Evolutionary conservation across 176 grass and related monocot genomes (phyloP).

Genomic region (Musa acuminata): DNA sequence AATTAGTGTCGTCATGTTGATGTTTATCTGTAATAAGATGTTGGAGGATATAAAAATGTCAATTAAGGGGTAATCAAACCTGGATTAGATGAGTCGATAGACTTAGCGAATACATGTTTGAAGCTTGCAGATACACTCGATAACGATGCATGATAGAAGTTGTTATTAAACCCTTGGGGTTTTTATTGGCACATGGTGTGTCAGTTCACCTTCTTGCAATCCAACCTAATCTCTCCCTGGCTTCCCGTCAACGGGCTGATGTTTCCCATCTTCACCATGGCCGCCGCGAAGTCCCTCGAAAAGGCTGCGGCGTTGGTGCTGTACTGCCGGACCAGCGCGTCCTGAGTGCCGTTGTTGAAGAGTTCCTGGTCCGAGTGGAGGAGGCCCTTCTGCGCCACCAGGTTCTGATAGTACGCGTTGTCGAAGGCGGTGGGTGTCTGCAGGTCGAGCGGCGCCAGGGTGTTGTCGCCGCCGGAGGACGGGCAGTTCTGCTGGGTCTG

Average conservation of each 20-base stretch:
- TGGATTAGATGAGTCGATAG: too few relatives aligned
- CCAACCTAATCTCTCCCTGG: neutral
- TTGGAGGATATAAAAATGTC: too few relatives aligned
- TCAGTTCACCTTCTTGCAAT: neutral
- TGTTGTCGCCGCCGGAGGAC: neutral
- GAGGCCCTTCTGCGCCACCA: neutral
- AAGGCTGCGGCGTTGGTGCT: neutral
- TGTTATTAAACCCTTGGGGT: neutral
- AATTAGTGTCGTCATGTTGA: too few relatives aligned
- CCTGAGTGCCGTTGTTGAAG: conserved; percentile 1
- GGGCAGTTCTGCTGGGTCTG: neutral
- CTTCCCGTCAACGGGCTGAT: neutral
- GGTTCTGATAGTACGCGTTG: neutral
- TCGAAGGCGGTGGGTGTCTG: neutral
- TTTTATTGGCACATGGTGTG: neutral
- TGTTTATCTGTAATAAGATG: too few relatives aligned
- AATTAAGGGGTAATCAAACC: too few relatives aligned
- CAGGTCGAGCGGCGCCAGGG: neutral
- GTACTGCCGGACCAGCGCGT: neutral
- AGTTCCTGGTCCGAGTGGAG: conserved; percentile 5
- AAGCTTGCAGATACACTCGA: neutral
- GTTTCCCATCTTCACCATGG: conserved; percentile 4
- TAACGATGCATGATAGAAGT: neutral
- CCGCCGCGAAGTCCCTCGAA: neutral
- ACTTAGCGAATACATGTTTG: neutral